A percentile compares a stretch with the other conserved stretches of the same genome.
phyloP scores from a whole-genome alignment of 345 rosid species.

The Aethionema arabicum region DNA sequence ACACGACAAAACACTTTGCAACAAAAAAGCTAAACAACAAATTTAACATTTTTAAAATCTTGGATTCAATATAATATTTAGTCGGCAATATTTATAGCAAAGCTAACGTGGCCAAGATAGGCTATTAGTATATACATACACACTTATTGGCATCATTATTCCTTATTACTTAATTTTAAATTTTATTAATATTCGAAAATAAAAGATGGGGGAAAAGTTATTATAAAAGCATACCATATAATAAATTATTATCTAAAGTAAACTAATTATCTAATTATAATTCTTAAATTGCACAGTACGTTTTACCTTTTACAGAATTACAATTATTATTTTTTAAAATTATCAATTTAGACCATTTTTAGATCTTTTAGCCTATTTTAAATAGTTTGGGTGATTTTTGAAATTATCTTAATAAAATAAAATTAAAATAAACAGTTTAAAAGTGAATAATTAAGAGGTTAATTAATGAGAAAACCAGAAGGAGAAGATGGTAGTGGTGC shows the following conservation, averaged over 20 bases:
- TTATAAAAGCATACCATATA: neutral
- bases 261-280: neutral
- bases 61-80: neutral
- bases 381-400: too few relatives aligned
- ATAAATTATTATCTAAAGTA: slow-evolving; percentile 3
- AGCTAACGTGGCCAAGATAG: slow-evolving; percentile 39
- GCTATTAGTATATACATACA: neutral
- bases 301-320: too few relatives aligned
- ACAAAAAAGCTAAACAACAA: slow-evolving; percentile 28
- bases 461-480: slow-evolving; percentile 29
- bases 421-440: neutral
- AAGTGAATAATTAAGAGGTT: slow-evolving; percentile 33
- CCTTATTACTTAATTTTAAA: neutral
- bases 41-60: slow-evolving; percentile 17
- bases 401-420: neutral
- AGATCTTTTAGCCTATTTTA: too few relatives aligned
- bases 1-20: slow-evolving; percentile 38
- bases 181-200: slow-evolving; percentile 15
- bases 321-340: too few relatives aligned
- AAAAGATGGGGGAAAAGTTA: slow-evolving; percentile 33
- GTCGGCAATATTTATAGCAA: neutral
- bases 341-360: too few relatives aligned
- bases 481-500: slow-evolving; percentile 25
- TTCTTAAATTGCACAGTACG: neutral
- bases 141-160: slow-evolving; percentile 29